Conservation (phyloP, 148 eudicot genomes). For the Amaranthus palmeri region DNA sequence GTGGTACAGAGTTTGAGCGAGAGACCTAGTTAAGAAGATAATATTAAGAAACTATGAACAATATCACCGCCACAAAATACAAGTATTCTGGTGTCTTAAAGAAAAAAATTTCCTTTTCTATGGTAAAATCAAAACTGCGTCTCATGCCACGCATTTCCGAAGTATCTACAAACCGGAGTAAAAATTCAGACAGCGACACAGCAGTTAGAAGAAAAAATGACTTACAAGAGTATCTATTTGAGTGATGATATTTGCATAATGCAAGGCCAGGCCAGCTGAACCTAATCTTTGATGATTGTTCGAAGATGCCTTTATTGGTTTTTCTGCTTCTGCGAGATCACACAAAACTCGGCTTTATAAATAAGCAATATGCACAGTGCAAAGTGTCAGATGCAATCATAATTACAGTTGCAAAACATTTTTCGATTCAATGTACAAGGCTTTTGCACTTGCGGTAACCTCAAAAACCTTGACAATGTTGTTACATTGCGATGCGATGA, state of each 20-base stretch:
- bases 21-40: conserved; percentile 51
- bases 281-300: conserved; percentile 63
- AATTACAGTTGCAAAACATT: no score
- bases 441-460: no score
- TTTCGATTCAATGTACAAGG: no score
- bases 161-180: not conserved
- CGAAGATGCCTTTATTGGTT: conserved; percentile 40
- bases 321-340: conserved; percentile 56
- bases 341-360: conserved; percentile 1
- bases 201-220: not conserved
- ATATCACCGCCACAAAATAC: no score
- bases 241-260: conserved; percentile 86
- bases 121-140: not conserved
- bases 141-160: not conserved
- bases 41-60: not conserved
- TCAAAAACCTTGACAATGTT: no score
- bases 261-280: conserved; percentile 89
- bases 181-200: not conserved
- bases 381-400: not conserved
- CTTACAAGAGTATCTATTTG: conserved; percentile 94
- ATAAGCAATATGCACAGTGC: not conserved
- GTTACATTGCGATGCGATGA: no score
- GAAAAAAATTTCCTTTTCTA: not conserved
- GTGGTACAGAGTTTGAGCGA: conserved; percentile 86
- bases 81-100: no score